A percentile compares a stretch with the other conserved stretches of the same genome.
These are phyloP conservation scores for Naganishia friedmannii DNA, from an alignment of 768 basidiomycete species.

Conservation along the genomic window DNA sequence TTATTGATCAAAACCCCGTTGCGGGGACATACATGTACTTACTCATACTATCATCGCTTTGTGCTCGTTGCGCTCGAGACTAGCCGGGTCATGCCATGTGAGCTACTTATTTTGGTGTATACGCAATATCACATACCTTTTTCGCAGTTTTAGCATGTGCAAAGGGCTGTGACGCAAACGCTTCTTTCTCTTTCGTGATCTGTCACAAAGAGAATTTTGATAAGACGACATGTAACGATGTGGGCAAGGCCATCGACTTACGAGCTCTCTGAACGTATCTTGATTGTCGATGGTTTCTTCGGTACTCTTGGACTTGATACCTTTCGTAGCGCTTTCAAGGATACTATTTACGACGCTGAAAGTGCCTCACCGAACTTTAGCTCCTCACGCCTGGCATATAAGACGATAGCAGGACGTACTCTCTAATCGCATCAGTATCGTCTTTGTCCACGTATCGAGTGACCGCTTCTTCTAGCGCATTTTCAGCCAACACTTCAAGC, in stretches of 20 bases:
- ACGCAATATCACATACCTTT: constrained; percentile 31
- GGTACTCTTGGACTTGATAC: constrained; percentile 34
- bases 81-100: background rate
- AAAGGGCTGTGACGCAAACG: constrained; percentile 19
- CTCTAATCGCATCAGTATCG: constrained; percentile 84
- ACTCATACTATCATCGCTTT: constrained; percentile 51
- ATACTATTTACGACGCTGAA: constrained; percentile 53
- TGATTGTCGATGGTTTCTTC: constrained; percentile 47
- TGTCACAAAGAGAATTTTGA: background rate
- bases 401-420: constrained; percentile 59
- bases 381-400: background rate
- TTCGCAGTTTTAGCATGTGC: constrained; percentile 51
- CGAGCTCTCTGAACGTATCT: constrained; percentile 50
- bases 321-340: constrained; percentile 44
- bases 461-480: constrained; percentile 89
- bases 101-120: background rate
- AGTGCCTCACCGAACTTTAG: background rate
- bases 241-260: constrained; percentile 34
- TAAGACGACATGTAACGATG: background rate
- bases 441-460: constrained; percentile 97
- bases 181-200: constrained; percentile 34
- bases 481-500: constrained; percentile 82
- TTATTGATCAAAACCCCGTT: background rate
- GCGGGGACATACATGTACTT: constrained; percentile 25
- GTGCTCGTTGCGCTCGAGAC: constrained; percentile 28